Evolutionary conservation across 2,329 filamentous ascomycete genomes (phyloP), one percentile per base, ranked within the genome.

Genomic region (Xylaria sp.): DNA sequence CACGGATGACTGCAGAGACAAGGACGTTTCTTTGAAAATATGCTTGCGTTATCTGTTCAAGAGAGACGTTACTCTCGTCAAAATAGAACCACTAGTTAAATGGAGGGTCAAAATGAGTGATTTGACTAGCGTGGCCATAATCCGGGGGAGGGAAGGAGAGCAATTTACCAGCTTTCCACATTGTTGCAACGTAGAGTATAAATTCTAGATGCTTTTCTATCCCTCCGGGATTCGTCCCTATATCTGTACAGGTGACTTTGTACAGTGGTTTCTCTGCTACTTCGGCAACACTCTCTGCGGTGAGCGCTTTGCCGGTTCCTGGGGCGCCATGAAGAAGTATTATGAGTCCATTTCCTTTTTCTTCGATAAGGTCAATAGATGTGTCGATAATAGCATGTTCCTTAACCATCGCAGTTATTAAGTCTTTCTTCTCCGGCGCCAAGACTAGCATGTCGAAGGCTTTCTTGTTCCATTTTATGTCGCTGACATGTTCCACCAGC

Each of bases 241-340:
- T 59, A 25, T 59, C 60, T 27, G 21, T 55, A 17, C 60, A 59
- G 3, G 49, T 59, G 3, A 62, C 60, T 15, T 31, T 49, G 17
- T 51, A 58, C 11, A 62, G 19, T 0, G 60, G 60, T 29, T 44
- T 59, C 49, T 52, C 44, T 2, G 55, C 60, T 5, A 55, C 41
- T n/a, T 59, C 60, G 5, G 60, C 60, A 1, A 62, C 60, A 27
- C 60, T 59, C n/a, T 58, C 60, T 15, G 60, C 60, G 7, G 55
- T 59, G 3, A 62, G 23, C 1, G 60, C 59, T 10, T 62, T 62
- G 17, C 60, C 60, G 5, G 55, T 62, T 0, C 60, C 60, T 0
- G 60, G 51, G 7, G 44, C n/a, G 2, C 60, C 52, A 21, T 62
- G 60, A 10, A 62, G 9, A 7, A 62, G 21, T 3, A 62, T 9